Percentiles rank a stretch among this genome's conserved stretches.
Conservation (phyloP, 2,329 filamentous ascomycete species). For the Aspergillus floridensis region DNA sequence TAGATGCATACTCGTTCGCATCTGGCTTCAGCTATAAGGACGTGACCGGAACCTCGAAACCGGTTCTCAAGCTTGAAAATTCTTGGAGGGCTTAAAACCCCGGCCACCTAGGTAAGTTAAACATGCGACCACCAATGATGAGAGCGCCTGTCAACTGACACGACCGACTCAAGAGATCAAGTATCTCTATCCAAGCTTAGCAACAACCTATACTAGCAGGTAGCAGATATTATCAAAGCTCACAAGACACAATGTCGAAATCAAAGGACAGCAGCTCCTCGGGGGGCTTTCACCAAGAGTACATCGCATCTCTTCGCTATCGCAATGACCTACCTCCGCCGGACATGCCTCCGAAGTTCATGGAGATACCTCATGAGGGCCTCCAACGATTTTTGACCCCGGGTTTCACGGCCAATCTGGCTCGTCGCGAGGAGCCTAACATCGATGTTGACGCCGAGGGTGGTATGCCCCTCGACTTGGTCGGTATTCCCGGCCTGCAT, state of each 20-base stretch:
- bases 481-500: conserved; percentile 92
- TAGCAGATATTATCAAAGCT: not conserved
- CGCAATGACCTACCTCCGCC: conserved; percentile 94
- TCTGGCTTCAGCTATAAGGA: conserved; percentile 6
- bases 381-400: conserved; percentile 87
- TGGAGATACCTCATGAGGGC: conserved; percentile 93
- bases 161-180: not conserved
- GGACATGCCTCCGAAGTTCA: conserved; percentile 89
- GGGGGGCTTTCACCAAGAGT: conserved; percentile 76
- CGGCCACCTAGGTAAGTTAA: not conserved
- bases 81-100: not conserved
- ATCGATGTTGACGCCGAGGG: conserved; percentile 97
- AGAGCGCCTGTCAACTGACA: not conserved
- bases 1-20: not conserved
- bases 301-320: conserved; percentile 92
- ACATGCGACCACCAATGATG: not conserved
- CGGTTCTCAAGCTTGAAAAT: not conserved
- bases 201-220: not conserved
- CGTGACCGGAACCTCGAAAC: conserved; percentile 3
- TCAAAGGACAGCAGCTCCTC: conserved; percentile 39
- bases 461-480: conserved; percentile 93
- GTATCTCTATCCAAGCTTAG: not conserved
- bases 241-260: conserved; percentile 35
- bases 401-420: conserved; percentile 82
- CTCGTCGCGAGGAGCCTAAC: conserved; percentile 87